Percentiles rank a stretch among this genome's conserved stretches.
These are phyloP conservation scores for Neotropicomus parvogracilis DNA, from an alignment of 1,284 basidiomycete genomes.

Conservation along the genomic window DNA sequence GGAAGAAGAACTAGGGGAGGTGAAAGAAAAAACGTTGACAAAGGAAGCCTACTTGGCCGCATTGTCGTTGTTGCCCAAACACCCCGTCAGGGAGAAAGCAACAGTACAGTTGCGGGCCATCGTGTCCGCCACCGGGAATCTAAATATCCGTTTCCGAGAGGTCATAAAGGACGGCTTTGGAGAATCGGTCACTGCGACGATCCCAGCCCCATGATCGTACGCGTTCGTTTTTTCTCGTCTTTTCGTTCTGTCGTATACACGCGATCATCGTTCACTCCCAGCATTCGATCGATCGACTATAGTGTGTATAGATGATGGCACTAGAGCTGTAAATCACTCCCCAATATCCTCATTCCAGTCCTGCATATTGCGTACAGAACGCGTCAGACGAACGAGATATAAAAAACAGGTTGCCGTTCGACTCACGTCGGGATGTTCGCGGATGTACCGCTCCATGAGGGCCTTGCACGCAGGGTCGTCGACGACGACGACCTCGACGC, in stretches of 20 bases:
- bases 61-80: conserved; percentile 50
- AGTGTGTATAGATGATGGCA: conserved; percentile 10
- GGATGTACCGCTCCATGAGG: conserved; percentile 48
- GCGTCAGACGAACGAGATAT: conserved; percentile 8
- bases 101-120: conserved; percentile 64
- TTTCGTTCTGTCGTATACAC: background rate
- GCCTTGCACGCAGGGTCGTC: conserved; percentile 44
- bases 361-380: conserved; percentile 30
- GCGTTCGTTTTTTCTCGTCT: background rate
- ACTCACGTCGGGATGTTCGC: conserved; percentile 49
- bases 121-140: conserved; percentile 44
- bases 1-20: conserved; percentile 53
- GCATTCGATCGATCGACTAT: background rate
- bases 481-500: conserved; percentile 52
- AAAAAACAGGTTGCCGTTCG: background rate
- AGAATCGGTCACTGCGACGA: conserved; percentile 20
- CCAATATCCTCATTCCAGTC: conserved; percentile 61
- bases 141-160: conserved; percentile 50
- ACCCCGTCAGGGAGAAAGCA: conserved; percentile 49
- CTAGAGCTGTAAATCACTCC: conserved; percentile 24
- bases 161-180: conserved; percentile 39
- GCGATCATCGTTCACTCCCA: background rate
- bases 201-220: conserved; percentile 22
- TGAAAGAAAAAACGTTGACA: conserved; percentile 64
- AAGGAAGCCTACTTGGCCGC: conserved; percentile 61